Evolutionary conservation across 208 protist species (phyloP).

Genomic region (Trypanosoma melophagium): DNA sequence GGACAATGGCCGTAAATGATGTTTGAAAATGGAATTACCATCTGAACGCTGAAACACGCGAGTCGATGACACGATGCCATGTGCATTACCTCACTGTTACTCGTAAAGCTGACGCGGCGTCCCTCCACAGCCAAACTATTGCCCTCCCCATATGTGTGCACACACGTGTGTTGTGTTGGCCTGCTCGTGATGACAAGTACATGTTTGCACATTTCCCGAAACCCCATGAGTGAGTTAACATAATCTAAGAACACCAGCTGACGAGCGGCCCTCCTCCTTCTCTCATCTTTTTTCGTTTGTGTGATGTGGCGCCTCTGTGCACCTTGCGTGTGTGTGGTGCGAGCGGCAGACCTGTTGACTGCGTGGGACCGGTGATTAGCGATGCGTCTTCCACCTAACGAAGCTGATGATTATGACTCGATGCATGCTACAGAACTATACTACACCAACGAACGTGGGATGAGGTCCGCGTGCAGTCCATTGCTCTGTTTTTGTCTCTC

Average conservation of each 20-base stretch:
- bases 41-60: slow-evolving; percentile 22
- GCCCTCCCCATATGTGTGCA: background rate
- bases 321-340: no score
- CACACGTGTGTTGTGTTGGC: no score
- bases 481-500: background rate
- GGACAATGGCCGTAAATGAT: slow-evolving; percentile 1
- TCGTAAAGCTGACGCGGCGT: slow-evolving; percentile 31
- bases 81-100: slow-evolving; percentile 39
- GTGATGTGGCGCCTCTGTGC: no score
- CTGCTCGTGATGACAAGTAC: slow-evolving; percentile 13
- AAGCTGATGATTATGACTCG: slow-evolving; percentile 23
- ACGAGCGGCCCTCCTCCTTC: background rate
- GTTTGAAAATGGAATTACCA: slow-evolving; percentile 36
- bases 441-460: slow-evolving; percentile 16
- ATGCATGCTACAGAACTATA: slow-evolving; percentile 19
- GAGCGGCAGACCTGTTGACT: background rate
- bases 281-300: background rate
- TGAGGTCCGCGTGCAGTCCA: slow-evolving; percentile 1
- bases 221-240: slow-evolving; percentile 13
- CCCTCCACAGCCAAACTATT: background rate
- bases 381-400: slow-evolving; percentile 29
- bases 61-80: slow-evolving; percentile 23
- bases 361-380: slow-evolving; percentile 4
- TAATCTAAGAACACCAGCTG: slow-evolving; percentile 1
- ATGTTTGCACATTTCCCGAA: slow-evolving; percentile 25